Evolutionary conservation across 495 filamentous ascomycete genomes (phyloP).

Genomic region (Hypomontagnella submonticulosa): DNA sequence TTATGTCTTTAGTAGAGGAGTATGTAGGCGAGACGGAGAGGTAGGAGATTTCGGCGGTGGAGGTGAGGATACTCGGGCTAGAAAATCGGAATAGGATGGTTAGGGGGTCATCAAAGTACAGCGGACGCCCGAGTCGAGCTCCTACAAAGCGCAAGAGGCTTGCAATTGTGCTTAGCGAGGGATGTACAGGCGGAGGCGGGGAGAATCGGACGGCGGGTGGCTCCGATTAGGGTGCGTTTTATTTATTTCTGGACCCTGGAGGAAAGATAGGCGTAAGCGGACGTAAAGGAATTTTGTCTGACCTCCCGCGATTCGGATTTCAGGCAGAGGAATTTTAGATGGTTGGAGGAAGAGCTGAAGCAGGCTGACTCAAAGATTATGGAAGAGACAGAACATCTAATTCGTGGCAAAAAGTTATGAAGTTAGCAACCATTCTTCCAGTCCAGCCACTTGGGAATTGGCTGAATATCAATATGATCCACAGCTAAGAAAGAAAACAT

Average conservation of each 20-base stretch:
- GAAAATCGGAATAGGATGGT: constrained; percentile 39
- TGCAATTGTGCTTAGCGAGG: constrained; percentile 36
- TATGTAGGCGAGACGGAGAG: background rate
- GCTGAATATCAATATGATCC: constrained; percentile 35
- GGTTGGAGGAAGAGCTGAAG: background rate
- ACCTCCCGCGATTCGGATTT: constrained; percentile 24
- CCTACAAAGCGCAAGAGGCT: constrained; percentile 38
- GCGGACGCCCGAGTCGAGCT: constrained; percentile 44
- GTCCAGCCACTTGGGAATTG: constrained; percentile 18
- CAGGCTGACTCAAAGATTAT: constrained; percentile 1
- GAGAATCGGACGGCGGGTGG: constrained; percentile 24
- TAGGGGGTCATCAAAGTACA: constrained; percentile 46
- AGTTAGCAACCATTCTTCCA: background rate
- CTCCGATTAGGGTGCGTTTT: constrained; percentile 26
- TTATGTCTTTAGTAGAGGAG: constrained; percentile 47
- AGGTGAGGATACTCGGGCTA: constrained; percentile 27
- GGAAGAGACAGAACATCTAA: constrained; percentile 14
- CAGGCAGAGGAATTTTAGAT: background rate
- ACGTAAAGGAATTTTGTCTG: constrained; percentile 17
- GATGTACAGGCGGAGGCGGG: constrained; percentile 4
- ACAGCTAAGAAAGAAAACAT: constrained; percentile 19
- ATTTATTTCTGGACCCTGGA: constrained; percentile 4
- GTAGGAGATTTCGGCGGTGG: constrained; percentile 42
- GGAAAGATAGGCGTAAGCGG: constrained; percentile 17
- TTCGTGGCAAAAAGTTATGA: constrained; percentile 24